Base-by-base conservation (phyloP, 768 basidiomycete genomes). In the Mycena vulgaris region DNA sequence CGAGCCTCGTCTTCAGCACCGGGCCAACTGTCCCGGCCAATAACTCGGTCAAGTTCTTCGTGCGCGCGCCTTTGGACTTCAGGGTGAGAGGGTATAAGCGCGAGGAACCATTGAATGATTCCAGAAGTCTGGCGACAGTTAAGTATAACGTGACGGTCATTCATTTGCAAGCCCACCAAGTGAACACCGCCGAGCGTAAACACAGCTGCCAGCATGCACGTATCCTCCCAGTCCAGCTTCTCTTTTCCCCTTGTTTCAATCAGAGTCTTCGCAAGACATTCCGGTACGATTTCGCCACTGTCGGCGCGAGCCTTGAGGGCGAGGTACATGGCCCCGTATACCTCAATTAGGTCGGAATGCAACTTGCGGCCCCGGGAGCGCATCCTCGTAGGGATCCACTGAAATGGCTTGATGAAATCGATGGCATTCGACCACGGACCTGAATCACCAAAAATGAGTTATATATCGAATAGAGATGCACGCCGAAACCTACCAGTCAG, bases 151-250 rank as follows among this genome's bases (percentile, higher is more conserved):
- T n/a, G n/a, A n/a, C n/a, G n/a, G n/a, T n/a, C n/a, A n/a, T n/a
- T n/a, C n/a, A 39, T 39, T 8, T 16, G 37, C 8, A 39, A 9
- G 37, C 16, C 75, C 75, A 10, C 78, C 72, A 9, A n/a, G n/a
- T n/a, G n/a, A n/a, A n/a, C n/a, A n/a, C n/a, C n/a, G n/a, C n/a
- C n/a, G n/a, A n/a, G n/a, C n/a, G n/a, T n/a, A n/a, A n/a, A n/a
- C n/a, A n/a, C n/a, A n/a, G n/a, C n/a, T n/a, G n/a, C n/a, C n/a
- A 81, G 70, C 77, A 82, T 78, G 67, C 78, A 79, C 37, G 78
- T 35, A 60, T 82, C 81, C 49, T 76, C 75, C 78, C 77, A 78
- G 48, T 80, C 77, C n/a, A 81, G 72, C 42, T 78, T 74, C 57
- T 81, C 81, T 33, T 76, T 52, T 45, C 79, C 75, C 33, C 72